Evolutionary conservation across 257 asterid genomes (phyloP).

Genomic region (Coffea eugenioides): DNA sequence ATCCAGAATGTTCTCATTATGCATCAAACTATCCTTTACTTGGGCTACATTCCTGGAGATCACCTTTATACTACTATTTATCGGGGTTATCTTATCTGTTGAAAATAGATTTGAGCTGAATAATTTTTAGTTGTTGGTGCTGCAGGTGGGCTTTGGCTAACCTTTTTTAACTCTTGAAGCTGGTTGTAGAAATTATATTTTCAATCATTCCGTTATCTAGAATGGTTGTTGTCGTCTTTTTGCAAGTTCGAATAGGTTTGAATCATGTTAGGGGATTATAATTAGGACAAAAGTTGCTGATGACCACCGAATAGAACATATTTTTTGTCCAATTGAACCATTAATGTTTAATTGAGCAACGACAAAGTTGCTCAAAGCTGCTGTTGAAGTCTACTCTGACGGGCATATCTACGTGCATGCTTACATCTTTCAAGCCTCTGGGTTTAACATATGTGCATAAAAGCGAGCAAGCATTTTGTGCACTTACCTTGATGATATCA

Average conservation of each 20-base stretch:
- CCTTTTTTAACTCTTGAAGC: not conserved
- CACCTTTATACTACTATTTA: not conserved
- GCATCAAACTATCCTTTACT: not conserved
- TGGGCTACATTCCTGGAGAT: not conserved
- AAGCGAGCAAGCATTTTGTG: constrained; percentile 1
- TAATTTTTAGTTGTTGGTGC: not conserved
- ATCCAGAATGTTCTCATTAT: not conserved
- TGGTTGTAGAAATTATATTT: not conserved
- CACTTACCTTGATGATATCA: not conserved
- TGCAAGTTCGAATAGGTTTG: constrained; percentile 1
- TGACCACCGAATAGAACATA: not conserved
- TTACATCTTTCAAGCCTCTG: not conserved
- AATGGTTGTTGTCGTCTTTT: not conserved
- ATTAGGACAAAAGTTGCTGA: not conserved
- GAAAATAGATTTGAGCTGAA: not conserved
- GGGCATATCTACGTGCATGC: no score
- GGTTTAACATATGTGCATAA: not conserved
- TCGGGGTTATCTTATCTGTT: not conserved
- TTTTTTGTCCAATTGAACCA: not conserved
- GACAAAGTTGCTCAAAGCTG: not conserved
- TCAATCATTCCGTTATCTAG: not conserved
- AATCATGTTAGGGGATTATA: not conserved
- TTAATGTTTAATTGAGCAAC: not conserved
- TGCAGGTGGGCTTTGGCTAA: not conserved
- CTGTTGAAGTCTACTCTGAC: not conserved